Base-by-base conservation (phyloP, 1,139 yeast species). In the Pichia sp. region DNA sequence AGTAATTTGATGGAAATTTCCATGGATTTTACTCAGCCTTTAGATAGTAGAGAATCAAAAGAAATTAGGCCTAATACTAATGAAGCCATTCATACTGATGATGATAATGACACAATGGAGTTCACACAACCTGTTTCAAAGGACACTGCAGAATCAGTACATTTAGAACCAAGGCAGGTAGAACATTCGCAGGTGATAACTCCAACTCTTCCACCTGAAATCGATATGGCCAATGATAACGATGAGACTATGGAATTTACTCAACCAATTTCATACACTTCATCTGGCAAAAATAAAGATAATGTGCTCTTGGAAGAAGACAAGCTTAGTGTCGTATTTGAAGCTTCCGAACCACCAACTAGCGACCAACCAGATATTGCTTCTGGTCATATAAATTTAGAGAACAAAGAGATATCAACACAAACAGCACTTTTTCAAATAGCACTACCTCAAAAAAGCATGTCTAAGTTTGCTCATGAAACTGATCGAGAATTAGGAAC, bases 161-260 rank as follows among this genome's bases (percentile, higher is more conserved):
- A 10, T 36, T 15, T 36, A 11, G 40, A 36, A 4, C n/a, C 40
- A 36, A 11, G 15, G 10, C 13, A 11, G 15, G n/a, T 36, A 15
- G 40, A 36, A 36, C 6, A 11, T 36, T 3, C 40, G n/a, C 15
- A 36, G n/a, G 7, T 15, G 8, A 6, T 32, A 26, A 8, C 15
- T 11, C 11, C 32, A 36, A 16, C 13, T 8, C 15, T 13, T 10
- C 8, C 15, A 36, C 5, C 40, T 40, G 42, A 40, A 36, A 29
- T 50, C 34, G 42, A 16, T 30, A 7, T 31, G 36, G 15, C 45
- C 41, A 38, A 26, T 46, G 30, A 51, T 13, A 34, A 38, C 5
- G 32, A 34, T 15, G 50, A 56, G 10, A 42, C 55, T 2, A 56
- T 56, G 58, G 57, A 56, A 29, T 47, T 56, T 8, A 56, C 58